Base-by-base conservation (phyloP, 331 rosid genomes). In the Pyracantha coccinea region DNA sequence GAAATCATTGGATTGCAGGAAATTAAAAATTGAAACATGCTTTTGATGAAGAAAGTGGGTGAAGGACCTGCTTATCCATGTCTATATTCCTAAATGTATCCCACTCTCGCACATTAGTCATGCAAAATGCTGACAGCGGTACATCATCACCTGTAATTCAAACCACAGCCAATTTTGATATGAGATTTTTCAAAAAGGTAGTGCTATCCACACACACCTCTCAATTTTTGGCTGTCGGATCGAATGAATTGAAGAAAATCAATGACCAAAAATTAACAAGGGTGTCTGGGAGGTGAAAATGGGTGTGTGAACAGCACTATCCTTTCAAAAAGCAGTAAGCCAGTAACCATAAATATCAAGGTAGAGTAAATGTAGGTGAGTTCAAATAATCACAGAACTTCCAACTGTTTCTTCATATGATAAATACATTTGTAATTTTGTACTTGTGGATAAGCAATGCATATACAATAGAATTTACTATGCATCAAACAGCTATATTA, bases 41-140 rank as follows among this genome's bases (percentile, higher is more conserved):
- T 68, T 47, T 53, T 5, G 5, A 35, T 19, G 27, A 63, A 32
- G 52, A 32, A 60, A 41, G 75, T 65, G 61, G 21, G 33, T 61
- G 79, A 71, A 66, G 62, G 80, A 92, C 97, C 97, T 92, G 93
- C 82, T 80, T 85, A 73, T 92, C 97, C 97, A 89, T 92, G 89
- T 92, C 97, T 77, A 89, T 89, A 83, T 80, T 92, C 90, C 97
- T 86, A 84, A 92, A 88, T 65, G 84, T 79, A 79, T 92, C 97
- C 93, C 93, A 92, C 79, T 85, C 93, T 80, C 72, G 93, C 74
- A 73, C 85, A 80, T 88, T 85, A 60, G 96, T 74, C 97, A 83
- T 80, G 83, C 76, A 82, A 86, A 89, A 92, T 75, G 90, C 75
- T 33, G 97, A 92, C 55, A 85, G 88, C 8, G 93, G 93, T 64